These are phyloP conservation scores for Xylariales sp. DNA, from an alignment of 2,329 filamentous ascomycete species.

Conservation along the genomic window DNA sequence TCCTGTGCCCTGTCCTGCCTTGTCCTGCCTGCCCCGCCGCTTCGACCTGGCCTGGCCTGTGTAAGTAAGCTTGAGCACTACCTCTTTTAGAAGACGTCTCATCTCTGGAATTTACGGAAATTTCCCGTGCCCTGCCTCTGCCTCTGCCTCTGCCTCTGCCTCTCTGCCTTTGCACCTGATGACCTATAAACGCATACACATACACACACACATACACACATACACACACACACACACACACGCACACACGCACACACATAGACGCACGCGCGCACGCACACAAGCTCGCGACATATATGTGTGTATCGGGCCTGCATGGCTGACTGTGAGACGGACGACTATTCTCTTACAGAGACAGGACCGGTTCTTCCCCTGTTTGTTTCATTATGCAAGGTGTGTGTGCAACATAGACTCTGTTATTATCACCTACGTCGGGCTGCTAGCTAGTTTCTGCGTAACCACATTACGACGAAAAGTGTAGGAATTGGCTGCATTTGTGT, in stretches of 20 bases:
- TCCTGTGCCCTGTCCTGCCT: constrained; percentile 19
- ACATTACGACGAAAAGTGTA: constrained; percentile 31
- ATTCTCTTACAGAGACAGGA: constrained; percentile 7
- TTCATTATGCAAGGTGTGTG: constrained; percentile 36
- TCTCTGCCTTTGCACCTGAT: too few species aligned
- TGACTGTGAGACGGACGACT: constrained; percentile 15
- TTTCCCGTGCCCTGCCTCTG: constrained; percentile 21
- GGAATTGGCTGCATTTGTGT: constrained; percentile 27
- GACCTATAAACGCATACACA: not conserved
- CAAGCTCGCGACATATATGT: constrained; percentile 25
- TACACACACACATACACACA: not conserved
- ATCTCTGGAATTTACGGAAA: constrained; percentile 24
- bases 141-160: too few species aligned
- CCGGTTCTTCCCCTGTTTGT: constrained; percentile 26
- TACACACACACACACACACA: not conserved
- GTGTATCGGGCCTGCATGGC: constrained; percentile 20
- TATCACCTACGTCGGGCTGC: constrained; percentile 33
- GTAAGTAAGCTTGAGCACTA: constrained; percentile 28
- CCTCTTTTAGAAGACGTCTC: constrained; percentile 14
- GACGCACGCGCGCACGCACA: not conserved
- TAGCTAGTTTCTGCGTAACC: constrained; percentile 39
- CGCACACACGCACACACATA: not conserved
- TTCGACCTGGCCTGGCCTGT: constrained; percentile 8
- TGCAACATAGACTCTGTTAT: constrained; percentile 37
- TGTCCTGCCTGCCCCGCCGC: constrained; percentile 11